A percentile compares a stretch with the other conserved stretches of the same genome.
phyloP scores from a whole-genome alignment of 2,329 filamentous ascomycete genomes.

The Botryotinia calthae region DNA sequence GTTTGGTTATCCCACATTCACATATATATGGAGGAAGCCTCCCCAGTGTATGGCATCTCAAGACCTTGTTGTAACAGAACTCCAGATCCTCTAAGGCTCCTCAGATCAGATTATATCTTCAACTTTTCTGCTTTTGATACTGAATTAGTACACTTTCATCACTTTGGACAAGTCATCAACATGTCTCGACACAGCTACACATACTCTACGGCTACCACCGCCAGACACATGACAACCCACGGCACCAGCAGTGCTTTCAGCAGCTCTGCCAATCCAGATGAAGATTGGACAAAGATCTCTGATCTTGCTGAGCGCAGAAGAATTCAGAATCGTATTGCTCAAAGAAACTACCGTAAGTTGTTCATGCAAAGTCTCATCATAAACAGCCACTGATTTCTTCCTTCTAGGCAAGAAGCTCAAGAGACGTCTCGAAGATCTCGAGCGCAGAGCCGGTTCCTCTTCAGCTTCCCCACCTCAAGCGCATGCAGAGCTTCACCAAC shows the following conservation, averaged over 20 bases:
- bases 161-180: slow-evolving; percentile 23
- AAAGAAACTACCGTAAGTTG: slow-evolving; percentile 91
- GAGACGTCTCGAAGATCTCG: slow-evolving; percentile 81
- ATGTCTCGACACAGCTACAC: slow-evolving; percentile 39
- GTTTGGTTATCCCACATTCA: slow-evolving; percentile 30
- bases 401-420: slow-evolving; percentile 85
- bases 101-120: not conserved
- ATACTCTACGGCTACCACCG: slow-evolving; percentile 35
- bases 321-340: slow-evolving; percentile 97
- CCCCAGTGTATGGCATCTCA: slow-evolving; percentile 30
- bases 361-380: slow-evolving; percentile 14
- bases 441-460: slow-evolving; percentile 68
- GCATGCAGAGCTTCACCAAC: slow-evolving; percentile 47
- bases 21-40: slow-evolving; percentile 35
- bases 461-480: slow-evolving; percentile 55
- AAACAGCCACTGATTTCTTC: slow-evolving; percentile 23
- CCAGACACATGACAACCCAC: slow-evolving; percentile 66
- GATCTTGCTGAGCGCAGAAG: slow-evolving; percentile 90
- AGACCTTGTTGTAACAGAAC: slow-evolving; percentile 26
- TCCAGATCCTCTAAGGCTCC: slow-evolving; percentile 21
- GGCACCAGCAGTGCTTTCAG: slow-evolving; percentile 93
- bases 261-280: slow-evolving; percentile 88
- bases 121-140: slow-evolving; percentile 21
- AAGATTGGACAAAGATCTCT: slow-evolving; percentile 99
- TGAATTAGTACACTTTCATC: slow-evolving; percentile 22